Evolutionary conservation across 2,329 filamentous ascomycete genomes (phyloP).

Genomic region (Ceratocystis smalleyi): DNA sequence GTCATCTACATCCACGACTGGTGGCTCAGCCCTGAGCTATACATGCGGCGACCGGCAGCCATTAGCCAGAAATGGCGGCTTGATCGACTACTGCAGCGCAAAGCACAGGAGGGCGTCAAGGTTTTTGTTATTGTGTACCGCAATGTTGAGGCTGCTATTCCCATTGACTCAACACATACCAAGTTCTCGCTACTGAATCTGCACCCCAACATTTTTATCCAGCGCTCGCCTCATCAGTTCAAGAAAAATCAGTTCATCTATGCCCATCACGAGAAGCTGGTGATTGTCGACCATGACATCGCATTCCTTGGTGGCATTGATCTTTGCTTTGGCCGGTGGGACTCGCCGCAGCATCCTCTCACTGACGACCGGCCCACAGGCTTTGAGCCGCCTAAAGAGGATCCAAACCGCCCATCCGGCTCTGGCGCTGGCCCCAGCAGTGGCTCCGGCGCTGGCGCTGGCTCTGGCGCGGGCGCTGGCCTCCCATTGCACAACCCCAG

Average conservation of each 20-base stretch:
- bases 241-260: constrained; percentile 99
- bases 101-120: constrained; percentile 89
- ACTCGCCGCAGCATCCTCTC: constrained; percentile 81
- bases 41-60: constrained; percentile 80
- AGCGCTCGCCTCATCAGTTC: constrained; percentile 92
- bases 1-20: constrained; percentile 99
- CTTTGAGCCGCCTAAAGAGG: constrained; percentile 51
- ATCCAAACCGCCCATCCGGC: neutral
- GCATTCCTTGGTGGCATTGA: constrained; percentile 94
- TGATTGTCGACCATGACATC: constrained; percentile 86
- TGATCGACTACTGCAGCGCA: constrained; percentile 80
- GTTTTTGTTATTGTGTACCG: constrained; percentile 95
- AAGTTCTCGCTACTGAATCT: constrained; percentile 92
- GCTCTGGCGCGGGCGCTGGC: constrained; percentile 28
- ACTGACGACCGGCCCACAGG: constrained; percentile 90
- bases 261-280: constrained; percentile 97
- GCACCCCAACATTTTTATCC: constrained; percentile 90
- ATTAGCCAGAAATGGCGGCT: constrained; percentile 98
- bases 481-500: constrained; percentile 63
- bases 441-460: neutral
- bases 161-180: constrained; percentile 95
- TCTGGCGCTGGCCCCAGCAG: neutral
- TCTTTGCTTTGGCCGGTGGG: constrained; percentile 93
- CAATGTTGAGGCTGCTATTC: constrained; percentile 92
- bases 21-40: constrained; percentile 95